Percentiles rank a stretch among this genome's conserved stretches.
phyloP scores from a whole-genome alignment of 768 basidiomycete species.

The Leucosporidium scottii region DNA sequence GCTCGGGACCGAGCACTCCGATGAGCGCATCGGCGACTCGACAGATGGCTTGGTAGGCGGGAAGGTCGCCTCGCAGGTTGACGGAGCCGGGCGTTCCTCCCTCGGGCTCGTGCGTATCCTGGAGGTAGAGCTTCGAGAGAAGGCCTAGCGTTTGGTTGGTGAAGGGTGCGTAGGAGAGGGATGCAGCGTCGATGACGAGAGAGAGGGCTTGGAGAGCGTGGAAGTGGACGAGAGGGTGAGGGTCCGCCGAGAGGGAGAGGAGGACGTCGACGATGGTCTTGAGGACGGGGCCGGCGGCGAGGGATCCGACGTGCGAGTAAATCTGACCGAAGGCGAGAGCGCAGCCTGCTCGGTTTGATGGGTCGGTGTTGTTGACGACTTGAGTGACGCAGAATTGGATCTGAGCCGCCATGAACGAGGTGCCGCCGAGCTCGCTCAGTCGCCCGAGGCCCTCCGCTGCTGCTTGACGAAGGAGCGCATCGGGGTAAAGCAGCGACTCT shows the following conservation, averaged over 20 bases:
- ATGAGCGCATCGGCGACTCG: constrained; percentile 88
- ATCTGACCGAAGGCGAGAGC: constrained; percentile 87
- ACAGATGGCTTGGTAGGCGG: constrained; percentile 84
- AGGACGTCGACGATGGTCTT: constrained; percentile 93
- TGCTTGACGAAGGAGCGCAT: constrained; percentile 63
- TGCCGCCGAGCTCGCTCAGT: constrained; percentile 72
- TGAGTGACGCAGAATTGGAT: constrained; percentile 87
- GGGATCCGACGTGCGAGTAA: constrained; percentile 81
- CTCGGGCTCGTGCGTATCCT: constrained; percentile 86
- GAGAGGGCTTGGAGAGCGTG: constrained; percentile 81
- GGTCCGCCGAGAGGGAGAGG: constrained; percentile 90
- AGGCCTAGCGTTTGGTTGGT: constrained; percentile 82
- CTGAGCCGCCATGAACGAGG: constrained; percentile 72
- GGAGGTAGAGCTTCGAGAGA: constrained; percentile 78
- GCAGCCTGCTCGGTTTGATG: constrained; percentile 84
- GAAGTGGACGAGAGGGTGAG: constrained; percentile 92
- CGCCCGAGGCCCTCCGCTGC: constrained; percentile 85
- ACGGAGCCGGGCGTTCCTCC: constrained; percentile 69
- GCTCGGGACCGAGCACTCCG: constrained; percentile 87
- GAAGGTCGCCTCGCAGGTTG: constrained; percentile 82
- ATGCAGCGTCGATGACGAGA: constrained; percentile 82
- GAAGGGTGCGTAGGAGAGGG: constrained; percentile 81
- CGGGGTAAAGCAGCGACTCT: constrained; percentile 75
- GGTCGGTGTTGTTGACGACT: constrained; percentile 89
- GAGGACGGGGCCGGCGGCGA: constrained; percentile 87